Conservation (phyloP, 176 grass and related monocot genomes). For the Zea luxurians region DNA sequence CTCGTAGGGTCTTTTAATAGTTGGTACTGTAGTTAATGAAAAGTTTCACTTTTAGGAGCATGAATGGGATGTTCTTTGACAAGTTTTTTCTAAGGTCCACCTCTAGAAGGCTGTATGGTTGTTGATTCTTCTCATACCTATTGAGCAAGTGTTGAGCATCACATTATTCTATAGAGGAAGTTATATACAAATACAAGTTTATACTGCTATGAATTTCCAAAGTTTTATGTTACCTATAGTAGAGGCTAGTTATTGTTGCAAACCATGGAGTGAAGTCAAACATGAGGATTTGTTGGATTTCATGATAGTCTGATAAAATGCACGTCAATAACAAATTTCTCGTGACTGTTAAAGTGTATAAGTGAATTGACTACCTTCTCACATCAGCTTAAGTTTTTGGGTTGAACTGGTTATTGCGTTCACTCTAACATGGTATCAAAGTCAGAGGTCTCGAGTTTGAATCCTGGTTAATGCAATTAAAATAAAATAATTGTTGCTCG, state of each 20-base stretch:
- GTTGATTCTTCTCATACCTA: not conserved
- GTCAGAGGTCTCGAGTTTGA: too few relatives aligned
- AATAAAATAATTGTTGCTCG: too few relatives aligned
- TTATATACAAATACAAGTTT: not conserved
- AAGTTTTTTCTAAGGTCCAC: not conserved
- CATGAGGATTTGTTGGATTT: not conserved
- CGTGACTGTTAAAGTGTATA: not conserved
- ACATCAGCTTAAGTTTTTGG: too few relatives aligned
- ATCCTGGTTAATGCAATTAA: too few relatives aligned
- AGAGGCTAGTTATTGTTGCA: not conserved
- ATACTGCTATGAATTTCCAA: not conserved
- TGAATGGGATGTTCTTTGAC: not conserved
- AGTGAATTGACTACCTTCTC: too few relatives aligned
- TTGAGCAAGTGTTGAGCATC: not conserved
- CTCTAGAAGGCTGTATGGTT: not conserved
- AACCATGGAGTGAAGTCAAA: not conserved
- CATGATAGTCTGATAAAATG: constrained; percentile 22
- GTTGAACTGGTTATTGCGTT: too few relatives aligned
- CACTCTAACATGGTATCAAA: too few relatives aligned
- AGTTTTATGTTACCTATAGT: not conserved
- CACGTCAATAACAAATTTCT: not conserved
- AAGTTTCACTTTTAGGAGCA: not conserved
- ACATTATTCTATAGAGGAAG: not conserved
- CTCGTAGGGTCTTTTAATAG: not conserved
- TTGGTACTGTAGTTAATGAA: not conserved